A percentile compares a stretch with the other conserved stretches of the same genome.
Evolutionary conservation across 2,329 filamentous ascomycete species (phyloP).

Genomic region (Decorospora gaudefroyi): DNA sequence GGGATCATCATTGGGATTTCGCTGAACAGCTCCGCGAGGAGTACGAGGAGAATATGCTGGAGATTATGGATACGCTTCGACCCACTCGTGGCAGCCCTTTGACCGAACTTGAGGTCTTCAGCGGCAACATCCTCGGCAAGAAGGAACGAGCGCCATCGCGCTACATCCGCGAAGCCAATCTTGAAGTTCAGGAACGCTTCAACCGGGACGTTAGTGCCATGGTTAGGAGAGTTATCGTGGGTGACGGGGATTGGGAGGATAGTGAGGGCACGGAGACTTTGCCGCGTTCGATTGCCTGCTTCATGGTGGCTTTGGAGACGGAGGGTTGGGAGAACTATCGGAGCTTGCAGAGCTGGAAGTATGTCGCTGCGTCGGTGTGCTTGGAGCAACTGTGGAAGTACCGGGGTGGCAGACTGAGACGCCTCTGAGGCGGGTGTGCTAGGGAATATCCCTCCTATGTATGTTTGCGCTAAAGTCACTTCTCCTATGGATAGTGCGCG

Average conservation of each 20-base stretch:
- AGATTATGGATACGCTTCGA: conserved; percentile 52
- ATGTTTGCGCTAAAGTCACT: neutral
- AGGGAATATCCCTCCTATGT: neutral
- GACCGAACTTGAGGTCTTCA: conserved; percentile 54
- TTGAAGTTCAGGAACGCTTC: conserved; percentile 49
- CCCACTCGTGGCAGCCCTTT: conserved; percentile 37
- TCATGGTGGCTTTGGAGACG: conserved; percentile 50
- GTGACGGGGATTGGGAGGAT: conserved; percentile 36
- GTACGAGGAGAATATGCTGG: conserved; percentile 59
- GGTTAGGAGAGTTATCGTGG: conserved; percentile 52
- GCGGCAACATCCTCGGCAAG: conserved; percentile 61
- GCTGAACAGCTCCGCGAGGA: conserved; percentile 51
- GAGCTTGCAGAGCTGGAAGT: conserved; percentile 56
- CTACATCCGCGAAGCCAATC: conserved; percentile 35
- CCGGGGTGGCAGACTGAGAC: conserved; percentile 14
- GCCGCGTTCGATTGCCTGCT: conserved; percentile 57
- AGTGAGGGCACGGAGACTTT: conserved; percentile 48
- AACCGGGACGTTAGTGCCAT: conserved; percentile 51
- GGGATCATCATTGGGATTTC: conserved; percentile 48
- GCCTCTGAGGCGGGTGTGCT: conserved; percentile 14
- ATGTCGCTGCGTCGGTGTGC: conserved; percentile 57
- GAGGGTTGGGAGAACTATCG: conserved; percentile 36
- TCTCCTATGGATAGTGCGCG: neutral
- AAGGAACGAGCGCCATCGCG: conserved; percentile 47
- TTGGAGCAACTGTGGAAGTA: conserved; percentile 55